Conservation (phyloP, 2,329 filamentous ascomycete genomes). For the Neonectria punicea region DNA sequence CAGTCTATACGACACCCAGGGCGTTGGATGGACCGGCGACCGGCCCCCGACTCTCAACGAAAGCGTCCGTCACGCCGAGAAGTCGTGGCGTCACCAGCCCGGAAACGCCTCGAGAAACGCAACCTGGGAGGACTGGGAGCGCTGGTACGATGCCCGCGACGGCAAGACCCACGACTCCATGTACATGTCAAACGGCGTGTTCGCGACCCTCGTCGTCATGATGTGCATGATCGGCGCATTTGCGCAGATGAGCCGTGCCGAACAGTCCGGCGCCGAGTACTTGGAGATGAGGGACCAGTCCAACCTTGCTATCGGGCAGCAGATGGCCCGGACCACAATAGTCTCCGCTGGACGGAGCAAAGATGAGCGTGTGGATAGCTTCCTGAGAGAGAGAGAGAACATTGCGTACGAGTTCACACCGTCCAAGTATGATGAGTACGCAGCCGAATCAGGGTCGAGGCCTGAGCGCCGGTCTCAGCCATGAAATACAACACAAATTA, state of each 20-base stretch:
- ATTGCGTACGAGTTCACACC: conserved; percentile 47
- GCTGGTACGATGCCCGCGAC: conserved; percentile 71
- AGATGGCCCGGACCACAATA: conserved; percentile 64
- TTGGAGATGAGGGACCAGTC: conserved; percentile 75
- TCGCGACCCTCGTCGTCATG: conserved; percentile 74
- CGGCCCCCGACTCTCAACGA: conserved; percentile 60
- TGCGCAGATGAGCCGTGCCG: conserved; percentile 77
- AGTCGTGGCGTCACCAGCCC: conserved; percentile 59
- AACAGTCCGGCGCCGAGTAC: conserved; percentile 68
- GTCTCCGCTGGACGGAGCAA: conserved; percentile 63
- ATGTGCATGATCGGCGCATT: conserved; percentile 77
- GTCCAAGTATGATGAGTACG: conserved; percentile 42
- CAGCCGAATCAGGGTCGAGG: conserved; percentile 14
- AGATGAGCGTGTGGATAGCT: conserved; percentile 78
- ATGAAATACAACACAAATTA: conserved; percentile 1
- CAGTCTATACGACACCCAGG: conserved; percentile 82
- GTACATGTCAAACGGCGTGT: conserved; percentile 82
- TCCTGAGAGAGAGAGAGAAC: conserved; percentile 77
- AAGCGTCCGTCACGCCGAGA: conserved; percentile 52
- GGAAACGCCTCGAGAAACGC: conserved; percentile 74
- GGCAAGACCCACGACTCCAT: conserved; percentile 60
- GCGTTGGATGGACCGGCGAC: conserved; percentile 80
- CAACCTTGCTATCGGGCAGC: conserved; percentile 71
- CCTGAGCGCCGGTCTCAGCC: conserved; percentile 11
- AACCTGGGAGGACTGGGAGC: conserved; percentile 98